phyloP scores from a whole-genome alignment of 2,329 filamentous ascomycete genomes.

The Colletotrichum sp. region DNA sequence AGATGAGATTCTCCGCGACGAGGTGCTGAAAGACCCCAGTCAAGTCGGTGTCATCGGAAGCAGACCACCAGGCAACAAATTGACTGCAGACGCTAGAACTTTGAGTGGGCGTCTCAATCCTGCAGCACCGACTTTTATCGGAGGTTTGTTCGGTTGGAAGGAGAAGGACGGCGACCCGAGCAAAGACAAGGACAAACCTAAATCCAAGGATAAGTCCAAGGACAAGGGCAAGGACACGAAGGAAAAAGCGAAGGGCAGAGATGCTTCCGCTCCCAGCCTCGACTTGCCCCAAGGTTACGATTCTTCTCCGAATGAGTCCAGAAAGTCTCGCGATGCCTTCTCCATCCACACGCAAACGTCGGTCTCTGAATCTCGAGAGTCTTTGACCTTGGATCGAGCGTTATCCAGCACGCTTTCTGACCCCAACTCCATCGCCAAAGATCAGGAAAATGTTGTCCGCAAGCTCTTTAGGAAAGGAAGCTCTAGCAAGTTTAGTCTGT shows the following conservation, averaged over 20 bases:
- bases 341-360: constrained; percentile 65
- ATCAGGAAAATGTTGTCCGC: constrained; percentile 62
- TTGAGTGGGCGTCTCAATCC: constrained; percentile 78
- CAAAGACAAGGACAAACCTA: constrained; percentile 37
- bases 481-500: constrained; percentile 69
- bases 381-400: constrained; percentile 58
- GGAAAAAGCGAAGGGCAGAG: constrained; percentile 42
- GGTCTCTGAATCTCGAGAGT: constrained; percentile 63
- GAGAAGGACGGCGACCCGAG: constrained; percentile 37
- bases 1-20: constrained; percentile 67
- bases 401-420: constrained; percentile 65
- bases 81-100: constrained; percentile 30
- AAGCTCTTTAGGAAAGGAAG: constrained; percentile 71
- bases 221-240: constrained; percentile 37
- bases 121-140: constrained; percentile 86
- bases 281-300: constrained; percentile 43
- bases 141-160: constrained; percentile 63
- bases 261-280: constrained; percentile 40
- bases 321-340: constrained; percentile 60
- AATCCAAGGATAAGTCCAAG: constrained; percentile 37
- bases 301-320: constrained; percentile 57
- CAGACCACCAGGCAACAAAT: constrained; percentile 56
- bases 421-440: constrained; percentile 48
- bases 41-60: constrained; percentile 81
- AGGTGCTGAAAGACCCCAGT: constrained; percentile 58